Conservation (phyloP, 192 early-diverging fungal species). For the Lunasporangiospora selenospora region DNA sequence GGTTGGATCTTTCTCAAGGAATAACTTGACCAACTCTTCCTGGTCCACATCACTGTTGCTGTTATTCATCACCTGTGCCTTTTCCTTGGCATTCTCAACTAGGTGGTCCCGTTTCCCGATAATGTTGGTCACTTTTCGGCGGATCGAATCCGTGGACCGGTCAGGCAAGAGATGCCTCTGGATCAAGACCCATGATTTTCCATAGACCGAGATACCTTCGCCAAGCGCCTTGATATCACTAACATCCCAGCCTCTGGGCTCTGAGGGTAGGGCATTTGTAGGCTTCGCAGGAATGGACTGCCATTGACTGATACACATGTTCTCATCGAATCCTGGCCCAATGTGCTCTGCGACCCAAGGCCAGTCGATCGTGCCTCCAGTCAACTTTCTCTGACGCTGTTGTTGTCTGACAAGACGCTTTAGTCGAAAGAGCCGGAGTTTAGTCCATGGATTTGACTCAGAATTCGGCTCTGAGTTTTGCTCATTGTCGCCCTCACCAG, state of each 20-base stretch:
- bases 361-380: slow-evolving; percentile 21
- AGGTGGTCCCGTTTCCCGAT: slow-evolving; percentile 10
- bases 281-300: neutral
- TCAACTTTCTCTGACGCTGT: slow-evolving; percentile 5
- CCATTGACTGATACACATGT: slow-evolving; percentile 35
- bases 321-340: slow-evolving; percentile 18
- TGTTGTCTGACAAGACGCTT: slow-evolving; percentile 27
- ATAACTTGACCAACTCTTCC: neutral
- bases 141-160: slow-evolving; percentile 29
- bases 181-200: slow-evolving; percentile 15
- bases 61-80: no score
- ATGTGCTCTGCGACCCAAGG: slow-evolving; percentile 43
- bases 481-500: no score
- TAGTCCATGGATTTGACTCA: no score
- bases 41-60: neutral
- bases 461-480: no score
- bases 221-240: slow-evolving; percentile 5
- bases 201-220: slow-evolving; percentile 8
- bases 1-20: neutral
- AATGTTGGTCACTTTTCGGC: slow-evolving; percentile 33
- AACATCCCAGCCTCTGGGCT: slow-evolving; percentile 9
- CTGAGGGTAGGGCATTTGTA: neutral
- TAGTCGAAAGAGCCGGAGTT: neutral
- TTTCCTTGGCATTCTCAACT: neutral
- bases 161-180: slow-evolving; percentile 7